Conservation (phyloP, 345 rosid species). For the Rhodamnia argentea region DNA sequence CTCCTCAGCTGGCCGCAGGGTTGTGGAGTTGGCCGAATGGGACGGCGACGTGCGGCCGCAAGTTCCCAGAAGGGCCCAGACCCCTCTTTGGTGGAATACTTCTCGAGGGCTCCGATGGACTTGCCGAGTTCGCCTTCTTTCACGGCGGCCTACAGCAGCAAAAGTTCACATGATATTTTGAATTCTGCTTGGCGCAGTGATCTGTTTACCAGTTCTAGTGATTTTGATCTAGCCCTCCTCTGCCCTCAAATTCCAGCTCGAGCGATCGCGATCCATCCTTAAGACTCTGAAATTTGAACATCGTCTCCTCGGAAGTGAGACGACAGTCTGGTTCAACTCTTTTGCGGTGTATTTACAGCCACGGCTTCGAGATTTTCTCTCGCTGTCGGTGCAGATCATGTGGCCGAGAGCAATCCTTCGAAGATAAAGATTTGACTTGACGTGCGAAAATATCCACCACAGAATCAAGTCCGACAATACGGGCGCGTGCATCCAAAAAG, state of each 20-base stretch:
- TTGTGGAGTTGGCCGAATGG: not conserved
- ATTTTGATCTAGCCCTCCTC: too few relatives aligned
- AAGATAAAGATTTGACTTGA: not conserved
- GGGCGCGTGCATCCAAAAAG: too few relatives aligned
- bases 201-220: too few relatives aligned
- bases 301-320: too few relatives aligned
- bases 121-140: not conserved
- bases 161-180: not conserved
- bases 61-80: not conserved
- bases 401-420: not conserved
- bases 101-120: not conserved
- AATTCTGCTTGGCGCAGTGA: too few relatives aligned
- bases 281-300: too few relatives aligned
- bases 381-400: not conserved
- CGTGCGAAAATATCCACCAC: too few relatives aligned
- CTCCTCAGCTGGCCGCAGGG: not conserved
- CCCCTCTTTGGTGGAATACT: not conserved
- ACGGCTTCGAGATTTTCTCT: not conserved
- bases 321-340: too few relatives aligned
- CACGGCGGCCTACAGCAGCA: not conserved
- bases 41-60: not conserved
- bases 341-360: not conserved
- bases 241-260: too few relatives aligned
- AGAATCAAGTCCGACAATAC: too few relatives aligned
- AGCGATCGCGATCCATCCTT: too few relatives aligned